Conservation (phyloP, 192 early-diverging fungal species). For the Phlyctochytrium planicorne region DNA sequence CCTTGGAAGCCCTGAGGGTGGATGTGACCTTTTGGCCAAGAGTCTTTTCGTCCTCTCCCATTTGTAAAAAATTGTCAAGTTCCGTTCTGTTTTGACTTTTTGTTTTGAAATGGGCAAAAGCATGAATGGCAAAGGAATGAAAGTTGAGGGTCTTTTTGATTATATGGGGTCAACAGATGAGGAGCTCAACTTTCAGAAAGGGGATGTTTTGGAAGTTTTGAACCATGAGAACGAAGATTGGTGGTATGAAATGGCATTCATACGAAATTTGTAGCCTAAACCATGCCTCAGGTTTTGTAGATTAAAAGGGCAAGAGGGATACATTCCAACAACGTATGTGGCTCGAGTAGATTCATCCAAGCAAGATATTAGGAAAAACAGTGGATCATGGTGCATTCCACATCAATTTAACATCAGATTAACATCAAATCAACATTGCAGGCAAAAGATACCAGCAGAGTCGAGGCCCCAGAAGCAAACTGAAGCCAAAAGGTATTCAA, state of each 20-base stretch:
- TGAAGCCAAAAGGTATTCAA: background rate
- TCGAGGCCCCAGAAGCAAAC: too few relatives aligned
- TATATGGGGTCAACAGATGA: constrained; percentile 44
- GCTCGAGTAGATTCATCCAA: background rate
- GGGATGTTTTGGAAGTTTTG: constrained; percentile 38
- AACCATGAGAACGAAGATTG: constrained; percentile 49
- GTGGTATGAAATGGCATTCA: constrained; percentile 38
- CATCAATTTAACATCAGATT: background rate
- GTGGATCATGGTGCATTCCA: background rate
- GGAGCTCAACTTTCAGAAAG: constrained; percentile 40
- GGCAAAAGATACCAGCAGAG: too few relatives aligned
- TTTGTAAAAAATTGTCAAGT: too few relatives aligned
- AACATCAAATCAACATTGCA: background rate
- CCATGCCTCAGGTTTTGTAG: background rate
- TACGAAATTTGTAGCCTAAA: background rate
- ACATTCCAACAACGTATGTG: constrained; percentile 45
- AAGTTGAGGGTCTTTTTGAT: constrained; percentile 41
- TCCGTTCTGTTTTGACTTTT: too few relatives aligned
- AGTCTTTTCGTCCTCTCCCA: too few relatives aligned
- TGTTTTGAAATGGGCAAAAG: too few relatives aligned
- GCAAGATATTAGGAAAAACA: background rate
- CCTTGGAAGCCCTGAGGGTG: too few relatives aligned
- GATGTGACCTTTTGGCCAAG: too few relatives aligned
- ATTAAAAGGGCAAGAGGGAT: constrained; percentile 30
- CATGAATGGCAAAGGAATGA: too few relatives aligned